phyloP scores from a whole-genome alignment of 2,329 filamentous ascomycete species.

The Colletotrichum lentis region DNA sequence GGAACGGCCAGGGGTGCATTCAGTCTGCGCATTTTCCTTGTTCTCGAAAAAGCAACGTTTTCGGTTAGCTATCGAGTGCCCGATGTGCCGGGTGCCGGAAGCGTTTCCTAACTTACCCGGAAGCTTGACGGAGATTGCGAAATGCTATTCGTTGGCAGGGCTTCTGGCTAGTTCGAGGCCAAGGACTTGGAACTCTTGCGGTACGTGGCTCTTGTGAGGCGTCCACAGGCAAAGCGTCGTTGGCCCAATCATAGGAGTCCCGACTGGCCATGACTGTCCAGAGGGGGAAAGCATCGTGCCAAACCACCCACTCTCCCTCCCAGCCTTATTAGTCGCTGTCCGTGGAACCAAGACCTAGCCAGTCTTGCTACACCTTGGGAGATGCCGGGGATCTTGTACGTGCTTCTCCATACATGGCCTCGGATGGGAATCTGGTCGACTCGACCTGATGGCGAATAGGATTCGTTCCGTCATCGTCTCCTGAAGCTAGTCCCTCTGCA shows the following conservation, averaged over 20 bases:
- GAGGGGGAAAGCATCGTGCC: neutral
- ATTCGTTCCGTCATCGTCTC: neutral
- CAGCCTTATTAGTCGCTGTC: neutral
- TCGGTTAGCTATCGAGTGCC: neutral
- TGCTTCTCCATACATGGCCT: conserved; percentile 1
- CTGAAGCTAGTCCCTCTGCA: neutral
- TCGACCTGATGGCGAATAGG: conserved; percentile 12
- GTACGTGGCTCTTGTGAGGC: neutral
- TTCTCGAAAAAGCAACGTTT: neutral
- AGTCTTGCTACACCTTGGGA: neutral
- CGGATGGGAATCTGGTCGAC: neutral
- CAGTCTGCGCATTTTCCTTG: neutral
- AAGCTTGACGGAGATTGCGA: conserved; percentile 8
- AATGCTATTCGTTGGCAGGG: neutral
- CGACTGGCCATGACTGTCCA: neutral
- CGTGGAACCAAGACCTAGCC: neutral
- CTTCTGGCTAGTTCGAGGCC: neutral
- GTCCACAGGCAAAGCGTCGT: neutral
- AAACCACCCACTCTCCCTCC: neutral
- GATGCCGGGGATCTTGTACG: neutral
- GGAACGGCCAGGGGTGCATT: neutral
- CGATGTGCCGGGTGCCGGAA: conserved; percentile 7
- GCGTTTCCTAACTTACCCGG: neutral
- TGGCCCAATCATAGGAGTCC: neutral
- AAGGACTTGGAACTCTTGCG: neutral